Conservation (phyloP, 1,139 yeast genomes). For the Yamadazyma taylorii region DNA sequence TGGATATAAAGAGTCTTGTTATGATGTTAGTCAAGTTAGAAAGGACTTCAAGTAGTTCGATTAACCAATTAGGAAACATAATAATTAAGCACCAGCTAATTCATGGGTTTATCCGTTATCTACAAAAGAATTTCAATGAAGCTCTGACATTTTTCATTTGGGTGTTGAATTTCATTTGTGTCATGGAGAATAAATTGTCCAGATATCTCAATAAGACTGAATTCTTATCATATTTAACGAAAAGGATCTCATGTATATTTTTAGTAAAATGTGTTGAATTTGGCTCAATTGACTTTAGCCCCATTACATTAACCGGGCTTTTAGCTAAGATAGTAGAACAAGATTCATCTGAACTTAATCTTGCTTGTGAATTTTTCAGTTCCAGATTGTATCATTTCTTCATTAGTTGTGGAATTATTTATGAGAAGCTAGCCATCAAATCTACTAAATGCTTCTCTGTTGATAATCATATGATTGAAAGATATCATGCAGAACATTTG, state of each 20-base stretch:
- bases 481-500: slow-evolving; percentile 15
- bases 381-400: slow-evolving; percentile 18
- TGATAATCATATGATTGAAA: slow-evolving; percentile 5
- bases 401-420: slow-evolving; percentile 19
- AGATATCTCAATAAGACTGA: slow-evolving; percentile 12
- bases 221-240: slow-evolving; percentile 15
- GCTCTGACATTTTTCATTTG: slow-evolving; percentile 20
- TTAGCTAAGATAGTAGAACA: background rate
- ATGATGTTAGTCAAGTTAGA: slow-evolving; percentile 15
- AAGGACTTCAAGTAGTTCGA: slow-evolving; percentile 7
- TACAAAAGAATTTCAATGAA: slow-evolving; percentile 11
- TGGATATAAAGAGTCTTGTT: slow-evolving; percentile 14
- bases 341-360: slow-evolving; percentile 12
- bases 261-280: slow-evolving; percentile 18
- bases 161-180: slow-evolving; percentile 19
- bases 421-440: slow-evolving; percentile 19
- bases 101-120: slow-evolving; percentile 15
- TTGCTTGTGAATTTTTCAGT: slow-evolving; percentile 17
- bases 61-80: slow-evolving; percentile 5
- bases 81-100: slow-evolving; percentile 10
- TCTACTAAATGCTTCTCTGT: slow-evolving; percentile 11
- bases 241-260: slow-evolving; percentile 15
- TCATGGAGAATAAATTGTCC: slow-evolving; percentile 10
- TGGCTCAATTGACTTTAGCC: slow-evolving; percentile 7
- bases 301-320: background rate